phyloP scores from a whole-genome alignment of 306 rosid species.

The Cicer yamashitae region DNA sequence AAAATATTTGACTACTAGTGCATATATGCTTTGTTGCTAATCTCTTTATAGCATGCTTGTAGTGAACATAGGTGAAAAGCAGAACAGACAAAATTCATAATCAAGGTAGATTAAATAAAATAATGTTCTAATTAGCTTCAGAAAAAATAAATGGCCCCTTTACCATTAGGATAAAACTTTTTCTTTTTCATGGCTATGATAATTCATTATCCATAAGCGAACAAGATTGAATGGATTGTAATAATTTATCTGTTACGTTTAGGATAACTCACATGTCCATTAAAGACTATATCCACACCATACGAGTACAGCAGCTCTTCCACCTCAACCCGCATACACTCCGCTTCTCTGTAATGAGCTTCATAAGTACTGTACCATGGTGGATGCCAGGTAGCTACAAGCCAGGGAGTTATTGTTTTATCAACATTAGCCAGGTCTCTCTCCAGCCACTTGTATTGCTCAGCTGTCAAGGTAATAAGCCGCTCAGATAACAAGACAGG shows the following conservation, averaged over 20 bases:
- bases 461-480: conserved; percentile 51
- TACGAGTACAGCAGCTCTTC: conserved; percentile 75
- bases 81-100: conserved; percentile 22
- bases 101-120: conserved; percentile 1
- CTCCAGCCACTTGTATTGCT: conserved; percentile 83
- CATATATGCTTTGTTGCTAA: background rate
- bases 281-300: conserved; percentile 78
- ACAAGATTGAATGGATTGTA: conserved; percentile 21
- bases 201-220: conserved; percentile 23
- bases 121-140: conserved; percentile 21
- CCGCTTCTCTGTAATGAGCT: conserved; percentile 85
- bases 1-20: conserved; percentile 15
- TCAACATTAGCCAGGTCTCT: conserved; percentile 74
- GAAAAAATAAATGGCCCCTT: background rate
- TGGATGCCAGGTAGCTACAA: conserved; percentile 86
- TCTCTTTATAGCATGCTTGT: conserved; percentile 24
- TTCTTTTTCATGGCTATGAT: conserved; percentile 16
- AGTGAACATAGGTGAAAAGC: conserved; percentile 34
- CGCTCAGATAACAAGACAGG: conserved; percentile 19
- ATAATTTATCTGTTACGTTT: conserved; percentile 4
- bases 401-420: conserved; percentile 84
- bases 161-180: background rate
- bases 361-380: conserved; percentile 79
- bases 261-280: conserved; percentile 77
- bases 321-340: conserved; percentile 80